Evolutionary conservation across 1,139 yeast species (phyloP).

Genomic region (Saccharomyces hybrid): DNA sequence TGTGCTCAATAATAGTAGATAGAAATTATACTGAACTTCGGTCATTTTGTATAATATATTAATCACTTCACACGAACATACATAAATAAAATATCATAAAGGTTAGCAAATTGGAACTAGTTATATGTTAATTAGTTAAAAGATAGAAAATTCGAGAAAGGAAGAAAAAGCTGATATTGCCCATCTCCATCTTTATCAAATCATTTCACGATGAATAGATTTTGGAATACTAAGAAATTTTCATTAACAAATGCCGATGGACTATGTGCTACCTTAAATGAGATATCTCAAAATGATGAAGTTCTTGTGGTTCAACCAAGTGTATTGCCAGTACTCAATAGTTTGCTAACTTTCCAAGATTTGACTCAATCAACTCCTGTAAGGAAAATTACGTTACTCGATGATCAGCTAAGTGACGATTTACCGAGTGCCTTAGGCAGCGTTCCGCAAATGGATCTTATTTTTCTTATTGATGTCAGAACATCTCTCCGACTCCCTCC

Average conservation of each 20-base stretch:
- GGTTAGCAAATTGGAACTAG: not conserved
- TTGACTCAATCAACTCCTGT: slow-evolving; percentile 23
- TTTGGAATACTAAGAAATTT: slow-evolving; percentile 26
- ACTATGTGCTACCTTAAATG: slow-evolving; percentile 15
- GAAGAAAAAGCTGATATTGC: not conserved
- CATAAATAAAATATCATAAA: not conserved
- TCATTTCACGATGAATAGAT: slow-evolving; percentile 12
- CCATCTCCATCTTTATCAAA: not conserved
- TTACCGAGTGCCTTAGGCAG: slow-evolving; percentile 11
- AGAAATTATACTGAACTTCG: not conserved
- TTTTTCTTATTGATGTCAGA: slow-evolving; percentile 25
- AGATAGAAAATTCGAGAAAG: not conserved
- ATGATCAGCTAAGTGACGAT: slow-evolving; percentile 15
- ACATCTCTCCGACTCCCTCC: slow-evolving; percentile 18
- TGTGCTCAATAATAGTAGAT: not conserved
- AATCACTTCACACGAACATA: not conserved
- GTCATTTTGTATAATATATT: not conserved
- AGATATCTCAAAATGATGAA: slow-evolving; percentile 13
- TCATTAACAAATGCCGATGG: slow-evolving; percentile 10
- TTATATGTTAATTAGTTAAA: not conserved
- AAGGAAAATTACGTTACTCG: slow-evolving; percentile 19
- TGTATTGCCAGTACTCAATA: slow-evolving; percentile 18
- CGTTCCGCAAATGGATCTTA: slow-evolving; percentile 12
- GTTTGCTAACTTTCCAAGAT: slow-evolving; percentile 21
- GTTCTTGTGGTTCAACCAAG: slow-evolving; percentile 21